Evolutionary conservation across 768 basidiomycete genomes (phyloP), one percentile per base, ranked within the genome.

Genomic region (Coprinopsis cinerea): DNA sequence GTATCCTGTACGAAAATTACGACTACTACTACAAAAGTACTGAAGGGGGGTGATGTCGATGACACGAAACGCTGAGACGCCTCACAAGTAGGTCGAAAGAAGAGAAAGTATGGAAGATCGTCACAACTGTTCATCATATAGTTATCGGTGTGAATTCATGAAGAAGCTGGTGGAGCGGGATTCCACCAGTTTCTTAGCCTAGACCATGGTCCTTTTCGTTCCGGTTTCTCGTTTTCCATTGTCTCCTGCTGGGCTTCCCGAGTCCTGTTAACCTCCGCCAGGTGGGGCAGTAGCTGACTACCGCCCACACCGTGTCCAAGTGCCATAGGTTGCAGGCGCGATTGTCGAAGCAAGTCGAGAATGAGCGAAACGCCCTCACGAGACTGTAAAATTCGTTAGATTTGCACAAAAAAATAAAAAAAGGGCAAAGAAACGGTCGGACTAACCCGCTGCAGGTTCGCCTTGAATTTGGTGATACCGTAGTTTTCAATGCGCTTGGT

Each of bases 311-410:
- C n/a, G n/a, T n/a, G n/a, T n/a, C n/a, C n/a, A n/a, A 80, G 63
- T 11, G 74, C 68, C 75, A 80, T 77, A 43, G 77, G 72, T 51
- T 78, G 76, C 18, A 80, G 71, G 50, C 89, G 85, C 44, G 90
- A 84, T 64, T 91, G 84, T 37, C 91, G 85, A 26, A 95, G 67
- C 46, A 89, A 74, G 52, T 76, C 76, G 43, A 95, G 76, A 50
- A 95, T 85, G 36, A 92, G 74, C 35, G 86, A 82, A 53, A 96
- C 85, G 4, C 92, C 92, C 66, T 91, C 87, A 37, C 89, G 87
- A 58, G 88, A 92, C 89, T 91, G 26, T 14, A 20, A n/a, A n/a
- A n/a, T n/a, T n/a, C n/a, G n/a, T n/a, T n/a, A n/a, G n/a, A n/a
- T n/a, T n/a, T n/a, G n/a, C 10, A 52, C 35, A 51, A 53, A 43